Conservation (phyloP, 2,329 filamentous ascomycete genomes). For the Paecilomyces sp. region DNA sequence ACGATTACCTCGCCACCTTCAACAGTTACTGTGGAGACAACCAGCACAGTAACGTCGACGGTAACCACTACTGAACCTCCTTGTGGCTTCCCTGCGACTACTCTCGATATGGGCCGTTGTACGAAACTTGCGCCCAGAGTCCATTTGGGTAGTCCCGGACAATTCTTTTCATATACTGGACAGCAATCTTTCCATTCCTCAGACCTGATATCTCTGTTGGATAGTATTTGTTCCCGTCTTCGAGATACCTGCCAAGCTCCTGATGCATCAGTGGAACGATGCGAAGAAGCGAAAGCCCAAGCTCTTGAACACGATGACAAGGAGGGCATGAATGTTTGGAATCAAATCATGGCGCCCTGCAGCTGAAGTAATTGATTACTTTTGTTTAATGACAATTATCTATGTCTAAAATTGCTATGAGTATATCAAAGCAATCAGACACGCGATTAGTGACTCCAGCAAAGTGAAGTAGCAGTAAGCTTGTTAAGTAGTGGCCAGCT, state of each 20-base stretch:
- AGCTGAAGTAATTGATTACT: background rate
- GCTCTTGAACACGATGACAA: slow-evolving; percentile 1
- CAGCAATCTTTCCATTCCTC: background rate
- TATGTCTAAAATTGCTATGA: no score
- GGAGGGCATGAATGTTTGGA: background rate
- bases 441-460: no score
- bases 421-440: no score
- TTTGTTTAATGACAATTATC: no score
- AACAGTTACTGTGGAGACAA: background rate
- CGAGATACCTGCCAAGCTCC: background rate
- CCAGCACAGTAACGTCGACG: background rate
- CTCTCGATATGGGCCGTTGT: background rate
- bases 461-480: no score
- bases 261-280: background rate
- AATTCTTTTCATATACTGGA: background rate
- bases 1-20: background rate
- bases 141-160: background rate
- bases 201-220: background rate
- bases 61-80: background rate
- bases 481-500: no score
- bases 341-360: background rate
- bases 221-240: background rate
- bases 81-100: background rate
- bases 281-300: slow-evolving; percentile 15
- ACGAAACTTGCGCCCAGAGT: background rate